These are phyloP conservation scores for Metschnikowia koreensis DNA, from an alignment of 805 yeast species.

Conservation along the genomic window DNA sequence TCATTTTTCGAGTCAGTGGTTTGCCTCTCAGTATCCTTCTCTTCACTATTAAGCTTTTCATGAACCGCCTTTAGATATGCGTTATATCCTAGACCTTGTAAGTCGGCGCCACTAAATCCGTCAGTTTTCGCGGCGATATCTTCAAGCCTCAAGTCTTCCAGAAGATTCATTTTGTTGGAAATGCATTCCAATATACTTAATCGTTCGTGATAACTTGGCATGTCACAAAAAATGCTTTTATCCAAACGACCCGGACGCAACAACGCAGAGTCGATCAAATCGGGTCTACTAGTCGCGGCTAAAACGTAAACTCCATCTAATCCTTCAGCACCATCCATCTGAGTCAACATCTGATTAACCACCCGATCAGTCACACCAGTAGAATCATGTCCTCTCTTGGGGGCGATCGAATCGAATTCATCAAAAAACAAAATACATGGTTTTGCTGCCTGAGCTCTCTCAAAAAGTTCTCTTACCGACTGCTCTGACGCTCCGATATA, in stretches of 20 bases:
- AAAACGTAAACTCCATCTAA: slow-evolving; percentile 93
- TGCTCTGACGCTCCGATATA: slow-evolving; percentile 98
- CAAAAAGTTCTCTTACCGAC: slow-evolving; percentile 87
- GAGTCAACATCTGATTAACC: slow-evolving; percentile 94
- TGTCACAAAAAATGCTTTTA: slow-evolving; percentile 84
- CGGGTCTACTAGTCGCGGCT: slow-evolving; percentile 96
- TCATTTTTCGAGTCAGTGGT: not conserved
- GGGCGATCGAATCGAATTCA: slow-evolving; percentile 96
- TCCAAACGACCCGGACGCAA: slow-evolving; percentile 95
- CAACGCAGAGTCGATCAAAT: slow-evolving; percentile 89
- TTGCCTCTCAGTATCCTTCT: slow-evolving; percentile 22
- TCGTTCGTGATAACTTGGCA: slow-evolving; percentile 73
- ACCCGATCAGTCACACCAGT: slow-evolving; percentile 98
- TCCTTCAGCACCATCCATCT: slow-evolving; percentile 99
- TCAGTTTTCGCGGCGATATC: slow-evolving; percentile 57
- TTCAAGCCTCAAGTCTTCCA: slow-evolving; percentile 47
- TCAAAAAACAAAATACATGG: slow-evolving; percentile 93
- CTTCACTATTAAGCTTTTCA: slow-evolving; percentile 50
- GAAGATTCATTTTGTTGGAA: slow-evolving; percentile 58
- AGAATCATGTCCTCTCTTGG: slow-evolving; percentile 96
- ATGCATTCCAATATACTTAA: slow-evolving; percentile 66
- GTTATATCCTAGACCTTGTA: slow-evolving; percentile 88
- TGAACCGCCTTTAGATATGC: slow-evolving; percentile 88
- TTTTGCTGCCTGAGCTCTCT: slow-evolving; percentile 90
- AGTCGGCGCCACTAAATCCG: slow-evolving; percentile 92